A percentile compares a stretch with the other conserved stretches of the same genome.
phyloP scores from a whole-genome alignment of 805 yeast genomes.

The Yarrowia sp. region DNA sequence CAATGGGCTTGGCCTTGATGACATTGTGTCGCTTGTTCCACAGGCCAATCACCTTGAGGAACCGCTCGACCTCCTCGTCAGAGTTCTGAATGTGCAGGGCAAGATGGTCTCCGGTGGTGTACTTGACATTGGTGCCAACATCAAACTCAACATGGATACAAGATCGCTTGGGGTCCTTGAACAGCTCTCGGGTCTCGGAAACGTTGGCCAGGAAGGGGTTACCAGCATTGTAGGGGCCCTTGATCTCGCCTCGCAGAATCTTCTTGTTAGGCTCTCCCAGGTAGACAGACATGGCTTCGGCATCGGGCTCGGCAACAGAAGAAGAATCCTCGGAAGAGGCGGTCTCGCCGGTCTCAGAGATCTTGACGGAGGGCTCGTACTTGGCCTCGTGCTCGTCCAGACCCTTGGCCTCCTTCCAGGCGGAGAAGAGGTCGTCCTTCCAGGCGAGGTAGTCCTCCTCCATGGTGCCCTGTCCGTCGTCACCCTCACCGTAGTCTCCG shows the following conservation, averaged over 20 bases:
- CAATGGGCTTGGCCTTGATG: conserved; percentile 71
- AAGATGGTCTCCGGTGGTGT: conserved; percentile 94
- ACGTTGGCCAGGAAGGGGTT: conserved; percentile 86
- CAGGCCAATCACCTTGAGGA: conserved; percentile 70
- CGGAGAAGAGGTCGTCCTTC: conserved; percentile 80
- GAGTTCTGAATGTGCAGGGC: conserved; percentile 95
- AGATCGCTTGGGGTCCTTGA: conserved; percentile 66
- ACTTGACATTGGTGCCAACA: conserved; percentile 72
- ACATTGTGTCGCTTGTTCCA: conserved; percentile 59
- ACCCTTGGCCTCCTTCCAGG: conserved; percentile 66
- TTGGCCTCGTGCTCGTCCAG: conserved; percentile 80
- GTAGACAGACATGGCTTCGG: conserved; percentile 58
- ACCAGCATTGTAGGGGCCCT: conserved; percentile 78
- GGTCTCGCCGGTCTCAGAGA: conserved; percentile 47
- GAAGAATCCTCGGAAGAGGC: conserved; percentile 46
- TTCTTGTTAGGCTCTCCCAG: conserved; percentile 82
- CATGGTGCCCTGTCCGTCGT: conserved; percentile 92
- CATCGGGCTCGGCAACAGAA: conserved; percentile 29
- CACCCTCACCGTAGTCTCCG: conserved; percentile 88
- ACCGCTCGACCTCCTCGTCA: conserved; percentile 70
- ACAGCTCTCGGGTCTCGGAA: conserved; percentile 68
- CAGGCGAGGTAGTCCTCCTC: conserved; percentile 94
- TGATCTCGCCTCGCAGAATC: conserved; percentile 55
- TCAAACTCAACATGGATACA: conserved; percentile 94
- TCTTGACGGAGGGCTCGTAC: conserved; percentile 71